phyloP scores from a whole-genome alignment of 306 rosid genomes.

The Quercus rubra region DNA sequence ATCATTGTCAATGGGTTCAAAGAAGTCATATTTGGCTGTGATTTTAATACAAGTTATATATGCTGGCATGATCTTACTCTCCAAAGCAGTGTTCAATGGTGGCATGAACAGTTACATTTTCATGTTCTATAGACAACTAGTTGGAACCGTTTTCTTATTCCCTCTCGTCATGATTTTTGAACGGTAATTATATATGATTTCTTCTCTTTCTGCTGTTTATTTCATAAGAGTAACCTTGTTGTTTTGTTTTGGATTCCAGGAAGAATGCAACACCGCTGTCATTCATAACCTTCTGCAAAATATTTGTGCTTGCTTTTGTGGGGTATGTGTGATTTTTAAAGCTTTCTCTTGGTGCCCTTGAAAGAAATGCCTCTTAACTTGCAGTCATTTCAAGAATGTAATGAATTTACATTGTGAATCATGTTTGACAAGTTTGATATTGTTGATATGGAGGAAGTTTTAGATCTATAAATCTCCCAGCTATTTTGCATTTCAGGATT shows the following conservation, averaged over 20 bases:
- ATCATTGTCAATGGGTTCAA: slow-evolving; percentile 30
- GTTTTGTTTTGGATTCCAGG: slow-evolving; percentile 22
- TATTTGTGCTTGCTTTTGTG: slow-evolving; percentile 46
- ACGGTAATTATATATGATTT: slow-evolving; percentile 24
- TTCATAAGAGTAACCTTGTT: background rate
- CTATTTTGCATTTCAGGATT: slow-evolving; percentile 31
- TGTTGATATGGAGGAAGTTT: too few species aligned
- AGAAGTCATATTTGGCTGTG: slow-evolving; percentile 49
- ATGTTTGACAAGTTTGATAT: background rate
- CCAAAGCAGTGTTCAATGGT: slow-evolving; percentile 48
- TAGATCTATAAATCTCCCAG: too few species aligned
- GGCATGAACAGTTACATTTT: slow-evolving; percentile 49
- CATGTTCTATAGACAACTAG: slow-evolving; percentile 44
- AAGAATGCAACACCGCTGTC: slow-evolving; percentile 39
- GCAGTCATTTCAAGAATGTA: background rate
- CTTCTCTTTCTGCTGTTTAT: background rate
- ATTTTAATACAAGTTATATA: slow-evolving; percentile 41
- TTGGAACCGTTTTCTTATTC: slow-evolving; percentile 41
- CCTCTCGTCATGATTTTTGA: slow-evolving; percentile 42
- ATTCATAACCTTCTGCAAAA: slow-evolving; percentile 42
- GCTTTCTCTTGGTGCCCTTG: background rate
- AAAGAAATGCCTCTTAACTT: background rate
- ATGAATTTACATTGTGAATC: background rate
- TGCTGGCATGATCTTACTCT: slow-evolving; percentile 46
- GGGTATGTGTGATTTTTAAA: slow-evolving; percentile 31